Conservation (phyloP, 2,329 filamentous ascomycete species). For the Stagonosporopsis chrysanthemi region DNA sequence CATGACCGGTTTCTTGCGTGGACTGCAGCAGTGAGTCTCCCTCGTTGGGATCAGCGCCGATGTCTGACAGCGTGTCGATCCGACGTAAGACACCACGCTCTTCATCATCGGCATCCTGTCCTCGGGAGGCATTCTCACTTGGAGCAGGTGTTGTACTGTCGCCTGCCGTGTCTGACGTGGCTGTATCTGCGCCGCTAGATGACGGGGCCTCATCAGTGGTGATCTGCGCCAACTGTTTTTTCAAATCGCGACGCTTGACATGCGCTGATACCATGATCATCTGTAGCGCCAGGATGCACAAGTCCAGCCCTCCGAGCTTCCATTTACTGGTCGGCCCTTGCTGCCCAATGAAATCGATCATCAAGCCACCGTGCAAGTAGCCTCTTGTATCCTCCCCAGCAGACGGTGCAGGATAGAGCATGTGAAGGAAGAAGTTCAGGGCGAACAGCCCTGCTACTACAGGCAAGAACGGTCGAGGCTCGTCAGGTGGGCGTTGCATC, state of each 20-base stretch:
- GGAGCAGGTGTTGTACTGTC: constrained; percentile 13
- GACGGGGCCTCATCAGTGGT: constrained; percentile 26
- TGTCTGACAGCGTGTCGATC: constrained; percentile 46
- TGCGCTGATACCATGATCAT: constrained; percentile 64
- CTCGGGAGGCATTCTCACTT: constrained; percentile 29
- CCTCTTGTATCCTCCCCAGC: constrained; percentile 58
- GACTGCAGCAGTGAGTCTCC: constrained; percentile 40
- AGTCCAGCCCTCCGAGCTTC: constrained; percentile 61
- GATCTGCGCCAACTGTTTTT: constrained; percentile 46
- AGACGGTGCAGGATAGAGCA: constrained; percentile 49
- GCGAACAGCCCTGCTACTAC: constrained; percentile 63
- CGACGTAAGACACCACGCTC: constrained; percentile 62
- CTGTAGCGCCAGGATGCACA: constrained; percentile 63
- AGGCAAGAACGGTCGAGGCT: constrained; percentile 61
- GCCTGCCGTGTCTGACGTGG: constrained; percentile 20
- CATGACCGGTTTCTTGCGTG: constrained; percentile 33
- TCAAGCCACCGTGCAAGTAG: constrained; percentile 68
- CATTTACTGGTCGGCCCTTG: constrained; percentile 63
- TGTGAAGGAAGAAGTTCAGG: constrained; percentile 64
- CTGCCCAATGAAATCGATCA: constrained; percentile 72
- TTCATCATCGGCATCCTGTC: constrained; percentile 66
- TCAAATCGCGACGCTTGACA: constrained; percentile 60
- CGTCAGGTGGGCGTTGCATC: constrained; percentile 56
- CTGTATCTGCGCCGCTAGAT: constrained; percentile 12
- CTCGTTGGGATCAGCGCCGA: constrained; percentile 53